Evolutionary conservation across 768 basidiomycete genomes (phyloP).

Genomic region (Phanerodontia chrysosporium): DNA sequence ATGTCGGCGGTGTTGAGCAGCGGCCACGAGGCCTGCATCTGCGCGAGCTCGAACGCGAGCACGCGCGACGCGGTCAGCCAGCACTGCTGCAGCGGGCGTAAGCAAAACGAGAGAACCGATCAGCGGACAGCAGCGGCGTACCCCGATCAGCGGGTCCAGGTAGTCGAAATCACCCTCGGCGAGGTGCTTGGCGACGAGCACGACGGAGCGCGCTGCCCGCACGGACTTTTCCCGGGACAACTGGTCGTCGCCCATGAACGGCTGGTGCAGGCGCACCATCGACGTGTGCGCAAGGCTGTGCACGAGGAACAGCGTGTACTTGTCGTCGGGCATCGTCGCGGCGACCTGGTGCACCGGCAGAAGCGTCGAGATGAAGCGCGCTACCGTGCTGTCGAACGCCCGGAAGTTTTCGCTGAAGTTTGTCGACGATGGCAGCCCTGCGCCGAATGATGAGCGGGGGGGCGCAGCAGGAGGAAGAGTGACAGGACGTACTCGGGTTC

Average conservation of each 20-base stretch:
- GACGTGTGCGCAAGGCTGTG: slow-evolving; percentile 68
- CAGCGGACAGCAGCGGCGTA: slow-evolving; percentile 30
- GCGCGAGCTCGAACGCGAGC: slow-evolving; percentile 60
- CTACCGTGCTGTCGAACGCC: slow-evolving; percentile 58
- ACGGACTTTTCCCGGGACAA: slow-evolving; percentile 64
- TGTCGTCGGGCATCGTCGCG: slow-evolving; percentile 50
- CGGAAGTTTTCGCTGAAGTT: slow-evolving; percentile 56
- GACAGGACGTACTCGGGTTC: slow-evolving; percentile 46
- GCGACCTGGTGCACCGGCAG: slow-evolving; percentile 64
- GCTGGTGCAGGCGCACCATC: slow-evolving; percentile 60
- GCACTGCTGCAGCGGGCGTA: slow-evolving; percentile 45
- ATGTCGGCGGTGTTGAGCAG: slow-evolving; percentile 49
- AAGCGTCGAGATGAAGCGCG: slow-evolving; percentile 58
- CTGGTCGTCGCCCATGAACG: slow-evolving; percentile 56
- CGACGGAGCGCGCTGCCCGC: slow-evolving; percentile 54
- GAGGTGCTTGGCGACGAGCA: slow-evolving; percentile 55
- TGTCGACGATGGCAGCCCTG: slow-evolving; percentile 42
- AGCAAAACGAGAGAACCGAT: not conserved
- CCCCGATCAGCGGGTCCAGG: slow-evolving; percentile 76
- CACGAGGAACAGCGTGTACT: slow-evolving; percentile 51
- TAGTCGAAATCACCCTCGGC: slow-evolving; percentile 61
- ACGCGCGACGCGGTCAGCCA: slow-evolving; percentile 70
- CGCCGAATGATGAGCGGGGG: slow-evolving; percentile 6
- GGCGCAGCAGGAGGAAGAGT: slow-evolving; percentile 10
- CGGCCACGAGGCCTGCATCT: slow-evolving; percentile 62